These are phyloP conservation scores for maize (Zea mays) DNA, from an alignment of 176 grass and related monocot genomes.

Conservation along the genomic window DNA sequence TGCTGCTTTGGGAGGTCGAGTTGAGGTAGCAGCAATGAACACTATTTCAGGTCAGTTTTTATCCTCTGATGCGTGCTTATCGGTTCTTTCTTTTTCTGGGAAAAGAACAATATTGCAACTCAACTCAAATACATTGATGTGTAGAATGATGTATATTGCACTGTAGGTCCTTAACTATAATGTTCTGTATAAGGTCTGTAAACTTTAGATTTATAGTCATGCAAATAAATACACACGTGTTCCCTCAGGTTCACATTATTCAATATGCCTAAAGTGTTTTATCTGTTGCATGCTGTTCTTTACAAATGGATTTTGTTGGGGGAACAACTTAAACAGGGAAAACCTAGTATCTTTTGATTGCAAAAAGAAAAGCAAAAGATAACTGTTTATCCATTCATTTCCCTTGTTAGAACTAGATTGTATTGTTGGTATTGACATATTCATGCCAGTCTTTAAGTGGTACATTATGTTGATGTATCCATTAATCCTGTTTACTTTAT, in stretches of 20 bases:
- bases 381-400: slow-evolving; percentile 1
- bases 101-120: slow-evolving; percentile 8
- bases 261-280: not conserved
- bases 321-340: not conserved
- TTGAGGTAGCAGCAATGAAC: slow-evolving; percentile 90
- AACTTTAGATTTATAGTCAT: slow-evolving; percentile 15
- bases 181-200: not conserved
- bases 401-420: slow-evolving; percentile 8
- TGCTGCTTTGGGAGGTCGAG: slow-evolving; percentile 94
- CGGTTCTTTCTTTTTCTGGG: slow-evolving; percentile 2
- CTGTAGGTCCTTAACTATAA: slow-evolving; percentile 10
- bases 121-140: slow-evolving; percentile 30
- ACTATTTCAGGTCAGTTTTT: slow-evolving; percentile 90
- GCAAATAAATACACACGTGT: not conserved
- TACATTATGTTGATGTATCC: slow-evolving; percentile 29
- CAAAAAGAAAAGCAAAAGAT: not conserved
- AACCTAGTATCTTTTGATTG: not conserved
- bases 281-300: not conserved
- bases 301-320: not conserved
- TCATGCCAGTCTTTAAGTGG: slow-evolving; percentile 20
- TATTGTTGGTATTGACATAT: slow-evolving; percentile 32
- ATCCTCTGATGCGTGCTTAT: slow-evolving; percentile 32
- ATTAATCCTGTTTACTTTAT: slow-evolving; percentile 42
- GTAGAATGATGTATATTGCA: slow-evolving; percentile 21
- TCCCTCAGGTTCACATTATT: not conserved